These are phyloP conservation scores for Colletotrichum sp. DNA, from an alignment of 2,329 filamentous ascomycete genomes.

Conservation along the genomic window DNA sequence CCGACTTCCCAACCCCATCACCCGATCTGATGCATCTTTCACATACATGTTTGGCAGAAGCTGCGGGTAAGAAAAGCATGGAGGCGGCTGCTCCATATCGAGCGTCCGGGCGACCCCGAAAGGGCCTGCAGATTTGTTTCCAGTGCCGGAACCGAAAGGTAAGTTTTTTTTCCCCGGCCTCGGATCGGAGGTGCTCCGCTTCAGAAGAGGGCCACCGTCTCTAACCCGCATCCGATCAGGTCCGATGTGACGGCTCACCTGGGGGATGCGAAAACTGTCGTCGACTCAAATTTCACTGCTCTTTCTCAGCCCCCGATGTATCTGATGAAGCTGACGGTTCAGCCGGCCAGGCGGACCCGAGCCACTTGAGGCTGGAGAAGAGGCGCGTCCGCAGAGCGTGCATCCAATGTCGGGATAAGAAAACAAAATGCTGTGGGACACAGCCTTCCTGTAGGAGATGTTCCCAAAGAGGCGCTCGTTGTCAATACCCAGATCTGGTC, in stretches of 20 bases:
- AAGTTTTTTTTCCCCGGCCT: background rate
- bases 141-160: constrained; percentile 20
- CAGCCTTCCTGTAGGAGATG: constrained; percentile 9
- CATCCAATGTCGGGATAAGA: constrained; percentile 8
- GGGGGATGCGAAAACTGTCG: constrained; percentile 15
- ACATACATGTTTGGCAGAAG: background rate
- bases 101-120: constrained; percentile 9
- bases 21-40: constrained; percentile 6
- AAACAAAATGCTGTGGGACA: constrained; percentile 13
- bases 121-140: constrained; percentile 15
- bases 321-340: background rate
- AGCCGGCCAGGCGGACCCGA: background rate
- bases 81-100: background rate
- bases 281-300: constrained; percentile 15
- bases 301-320: background rate
- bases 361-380: constrained; percentile 11
- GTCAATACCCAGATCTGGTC: constrained; percentile 2
- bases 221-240: constrained; percentile 6
- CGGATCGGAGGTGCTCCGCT: background rate
- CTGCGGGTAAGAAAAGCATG: constrained; percentile 1
- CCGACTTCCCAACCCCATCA: constrained; percentile 2
- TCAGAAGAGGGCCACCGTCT: background rate
- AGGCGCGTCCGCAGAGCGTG: constrained; percentile 14
- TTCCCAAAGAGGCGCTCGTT: background rate
- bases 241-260: constrained; percentile 11